These are phyloP conservation scores for Zygoascus flipseniorum DNA, from an alignment of 805 yeast species.

Conservation along the genomic window DNA sequence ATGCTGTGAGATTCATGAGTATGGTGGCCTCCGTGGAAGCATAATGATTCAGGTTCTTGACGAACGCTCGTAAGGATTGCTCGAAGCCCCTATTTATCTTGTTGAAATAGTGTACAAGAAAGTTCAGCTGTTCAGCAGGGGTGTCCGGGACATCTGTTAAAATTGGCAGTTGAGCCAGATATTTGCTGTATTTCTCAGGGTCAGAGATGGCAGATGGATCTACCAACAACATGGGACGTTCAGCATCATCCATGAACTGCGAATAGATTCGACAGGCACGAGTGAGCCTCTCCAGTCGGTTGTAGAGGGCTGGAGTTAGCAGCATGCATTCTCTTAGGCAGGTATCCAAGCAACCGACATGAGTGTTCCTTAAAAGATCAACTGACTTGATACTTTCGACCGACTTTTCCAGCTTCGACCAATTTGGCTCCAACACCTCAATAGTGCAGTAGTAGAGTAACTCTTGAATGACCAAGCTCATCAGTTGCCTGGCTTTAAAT, in stretches of 20 bases:
- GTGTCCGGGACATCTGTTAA: constrained; percentile 6
- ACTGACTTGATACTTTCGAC: constrained; percentile 30
- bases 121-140: constrained; percentile 19
- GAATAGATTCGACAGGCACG: constrained; percentile 25
- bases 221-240: constrained; percentile 18
- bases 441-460: constrained; percentile 46
- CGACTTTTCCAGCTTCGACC: constrained; percentile 32
- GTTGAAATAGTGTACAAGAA: constrained; percentile 22
- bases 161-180: background rate
- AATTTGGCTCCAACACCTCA: constrained; percentile 53
- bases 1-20: constrained; percentile 34
- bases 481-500: constrained; percentile 33
- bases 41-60: constrained; percentile 30
- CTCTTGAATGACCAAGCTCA: constrained; percentile 49
- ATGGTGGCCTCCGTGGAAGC: constrained; percentile 40
- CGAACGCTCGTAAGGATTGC: constrained; percentile 35
- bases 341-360: constrained; percentile 53
- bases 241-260: constrained; percentile 16
- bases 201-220: constrained; percentile 16
- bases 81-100: constrained; percentile 32
- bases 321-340: constrained; percentile 58
- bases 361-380: constrained; percentile 35
- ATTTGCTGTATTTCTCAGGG: background rate
- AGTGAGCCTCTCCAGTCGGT: constrained; percentile 36
- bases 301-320: constrained; percentile 48